Percentiles rank a stretch among this genome's conserved stretches.
Evolutionary conservation across 1,284 basidiomycete genomes (phyloP).

Genomic region (Coniophora puteana): DNA sequence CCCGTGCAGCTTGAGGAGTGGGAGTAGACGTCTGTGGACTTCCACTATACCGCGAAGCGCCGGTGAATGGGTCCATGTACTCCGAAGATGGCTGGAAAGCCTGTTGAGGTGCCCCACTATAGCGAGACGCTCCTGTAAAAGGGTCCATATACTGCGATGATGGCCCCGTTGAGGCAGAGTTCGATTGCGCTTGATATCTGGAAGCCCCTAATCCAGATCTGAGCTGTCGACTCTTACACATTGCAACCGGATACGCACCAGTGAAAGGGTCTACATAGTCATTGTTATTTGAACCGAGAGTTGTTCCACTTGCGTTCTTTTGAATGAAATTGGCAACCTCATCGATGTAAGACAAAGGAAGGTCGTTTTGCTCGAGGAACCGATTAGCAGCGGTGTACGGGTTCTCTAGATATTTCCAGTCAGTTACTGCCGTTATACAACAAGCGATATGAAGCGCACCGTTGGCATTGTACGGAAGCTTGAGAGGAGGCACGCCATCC

Average conservation of each 20-base stretch:
- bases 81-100: slow-evolving; percentile 19
- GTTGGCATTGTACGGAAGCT: slow-evolving; percentile 89
- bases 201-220: slow-evolving; percentile 4
- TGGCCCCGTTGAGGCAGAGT: slow-evolving; percentile 31
- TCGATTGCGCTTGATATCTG: slow-evolving; percentile 62
- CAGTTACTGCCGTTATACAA: slow-evolving; percentile 3
- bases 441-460: slow-evolving; percentile 44
- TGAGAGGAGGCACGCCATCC: slow-evolving; percentile 90
- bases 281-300: slow-evolving; percentile 50
- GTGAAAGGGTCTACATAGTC: slow-evolving; percentile 91
- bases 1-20: slow-evolving; percentile 22
- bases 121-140: slow-evolving; percentile 33
- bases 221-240: slow-evolving; percentile 1
- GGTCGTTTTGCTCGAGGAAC: slow-evolving; percentile 83
- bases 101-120: slow-evolving; percentile 14
- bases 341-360: slow-evolving; percentile 83
- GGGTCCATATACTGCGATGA: slow-evolving; percentile 28
- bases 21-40: slow-evolving; percentile 20
- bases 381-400: slow-evolving; percentile 87
- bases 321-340: slow-evolving; percentile 94
- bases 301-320: slow-evolving; percentile 81
- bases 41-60: slow-evolving; percentile 34
- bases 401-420: slow-evolving; percentile 63
- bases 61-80: slow-evolving; percentile 38
- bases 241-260: slow-evolving; percentile 48